A percentile compares a stretch with the other conserved stretches of the same genome.
These are phyloP conservation scores for Kuraishia cidri DNA, from an alignment of 805 yeast species.

Conservation along the genomic window DNA sequence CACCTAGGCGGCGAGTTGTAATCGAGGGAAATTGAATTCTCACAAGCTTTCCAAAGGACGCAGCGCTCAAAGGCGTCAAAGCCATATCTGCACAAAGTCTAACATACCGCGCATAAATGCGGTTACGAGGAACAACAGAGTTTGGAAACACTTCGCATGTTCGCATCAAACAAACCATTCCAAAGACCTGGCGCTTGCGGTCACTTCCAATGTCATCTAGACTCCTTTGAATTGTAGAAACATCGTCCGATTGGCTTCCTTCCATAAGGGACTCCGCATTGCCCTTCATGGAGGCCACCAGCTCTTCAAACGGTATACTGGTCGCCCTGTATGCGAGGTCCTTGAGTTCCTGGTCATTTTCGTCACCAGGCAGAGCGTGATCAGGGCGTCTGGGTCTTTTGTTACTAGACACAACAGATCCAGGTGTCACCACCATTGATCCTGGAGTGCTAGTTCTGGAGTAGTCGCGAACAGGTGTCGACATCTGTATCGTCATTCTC, in stretches of 20 bases:
- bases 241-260: constrained; percentile 2
- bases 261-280: constrained; percentile 6
- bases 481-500: too few species aligned
- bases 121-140: constrained; percentile 54
- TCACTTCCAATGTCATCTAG: constrained; percentile 23
- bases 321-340: constrained; percentile 24
- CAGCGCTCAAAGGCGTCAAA: constrained; percentile 58
- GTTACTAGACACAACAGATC: constrained; percentile 2
- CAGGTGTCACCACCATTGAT: not conserved
- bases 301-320: constrained; percentile 22
- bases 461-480: too few species aligned
- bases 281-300: constrained; percentile 23
- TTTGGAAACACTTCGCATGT: constrained; percentile 42
- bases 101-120: constrained; percentile 61
- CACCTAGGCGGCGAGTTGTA: constrained; percentile 72
- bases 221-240: constrained; percentile 2
- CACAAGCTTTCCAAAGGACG: constrained; percentile 71
- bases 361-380: constrained; percentile 18
- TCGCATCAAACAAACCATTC: constrained; percentile 71
- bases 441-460: not conserved
- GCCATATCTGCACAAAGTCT: constrained; percentile 43
- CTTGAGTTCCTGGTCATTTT: constrained; percentile 25
- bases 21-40: constrained; percentile 55
- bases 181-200: constrained; percentile 68
- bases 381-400: constrained; percentile 17